Percentiles rank a stretch among this genome's conserved stretches.
Conservation (phyloP, 2,329 filamentous ascomycete species). For the Alternaria arbusti region DNA sequence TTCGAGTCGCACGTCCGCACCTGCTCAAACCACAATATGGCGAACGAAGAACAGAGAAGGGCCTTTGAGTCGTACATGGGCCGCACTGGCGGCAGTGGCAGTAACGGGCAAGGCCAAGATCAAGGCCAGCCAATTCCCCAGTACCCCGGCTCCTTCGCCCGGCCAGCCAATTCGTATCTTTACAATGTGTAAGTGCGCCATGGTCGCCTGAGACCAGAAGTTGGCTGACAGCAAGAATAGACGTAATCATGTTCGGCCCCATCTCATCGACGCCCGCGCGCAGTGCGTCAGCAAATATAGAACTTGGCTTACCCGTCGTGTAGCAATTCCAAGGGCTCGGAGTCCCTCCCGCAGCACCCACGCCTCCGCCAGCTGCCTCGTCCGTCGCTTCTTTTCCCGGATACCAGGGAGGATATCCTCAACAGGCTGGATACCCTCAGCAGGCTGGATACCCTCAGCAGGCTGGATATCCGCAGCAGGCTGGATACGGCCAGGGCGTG, state of each 20-base stretch:
- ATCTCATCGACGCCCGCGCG: not conserved
- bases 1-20: constrained; percentile 15
- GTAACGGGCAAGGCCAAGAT: constrained; percentile 5
- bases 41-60: constrained; percentile 38
- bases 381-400: constrained; percentile 26
- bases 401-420: constrained; percentile 18
- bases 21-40: constrained; percentile 26
- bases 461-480: not conserved
- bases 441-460: not conserved
- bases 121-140: constrained; percentile 25
- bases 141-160: constrained; percentile 23
- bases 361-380: constrained; percentile 30
- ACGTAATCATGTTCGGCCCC: constrained; percentile 3
- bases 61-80: constrained; percentile 43
- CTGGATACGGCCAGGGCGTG: constrained; percentile 12
- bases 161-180: constrained; percentile 27
- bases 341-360: constrained; percentile 33
- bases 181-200: constrained; percentile 34
- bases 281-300: not conserved
- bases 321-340: constrained; percentile 31
- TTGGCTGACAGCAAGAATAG: constrained; percentile 16
- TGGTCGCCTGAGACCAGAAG: not conserved
- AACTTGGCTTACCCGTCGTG: constrained; percentile 9
- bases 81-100: constrained; percentile 10
- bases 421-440: not conserved